Conservation (phyloP, 306 rosid genomes). For the Sesbania bispinosa region DNA sequence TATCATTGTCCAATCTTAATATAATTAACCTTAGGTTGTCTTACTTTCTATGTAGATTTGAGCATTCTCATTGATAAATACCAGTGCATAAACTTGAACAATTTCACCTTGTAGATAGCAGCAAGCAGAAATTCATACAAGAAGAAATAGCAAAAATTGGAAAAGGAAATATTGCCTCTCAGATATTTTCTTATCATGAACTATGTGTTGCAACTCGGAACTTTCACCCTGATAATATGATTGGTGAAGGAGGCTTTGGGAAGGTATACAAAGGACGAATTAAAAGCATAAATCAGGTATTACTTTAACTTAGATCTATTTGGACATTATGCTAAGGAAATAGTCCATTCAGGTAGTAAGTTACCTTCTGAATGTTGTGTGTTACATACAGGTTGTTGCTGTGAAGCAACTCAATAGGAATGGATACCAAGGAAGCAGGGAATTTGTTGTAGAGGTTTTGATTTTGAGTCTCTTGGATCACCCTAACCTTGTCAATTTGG, state of each 20-base stretch:
- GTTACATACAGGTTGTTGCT: constrained; percentile 60
- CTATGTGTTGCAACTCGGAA: constrained; percentile 68
- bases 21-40: background rate
- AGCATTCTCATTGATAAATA: background rate
- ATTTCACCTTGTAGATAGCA: constrained; percentile 6
- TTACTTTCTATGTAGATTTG: background rate
- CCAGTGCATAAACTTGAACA: background rate
- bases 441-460: constrained; percentile 91
- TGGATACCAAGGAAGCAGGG: constrained; percentile 94
- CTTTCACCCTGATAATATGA: constrained; percentile 51
- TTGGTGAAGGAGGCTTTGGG: constrained; percentile 98
- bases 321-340: background rate
- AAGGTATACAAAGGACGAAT: constrained; percentile 76
- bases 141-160: constrained; percentile 59
- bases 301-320: background rate
- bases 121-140: constrained; percentile 27
- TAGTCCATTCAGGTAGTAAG: background rate
- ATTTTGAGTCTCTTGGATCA: constrained; percentile 81
- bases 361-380: constrained; percentile 2
- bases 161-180: constrained; percentile 68
- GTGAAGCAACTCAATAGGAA: constrained; percentile 88
- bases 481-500: constrained; percentile 78
- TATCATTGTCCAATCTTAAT: background rate
- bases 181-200: constrained; percentile 52
- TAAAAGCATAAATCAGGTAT: constrained; percentile 53